phyloP scores from a whole-genome alignment of 257 asterid genomes.

The Leptodermis oblonga region DNA sequence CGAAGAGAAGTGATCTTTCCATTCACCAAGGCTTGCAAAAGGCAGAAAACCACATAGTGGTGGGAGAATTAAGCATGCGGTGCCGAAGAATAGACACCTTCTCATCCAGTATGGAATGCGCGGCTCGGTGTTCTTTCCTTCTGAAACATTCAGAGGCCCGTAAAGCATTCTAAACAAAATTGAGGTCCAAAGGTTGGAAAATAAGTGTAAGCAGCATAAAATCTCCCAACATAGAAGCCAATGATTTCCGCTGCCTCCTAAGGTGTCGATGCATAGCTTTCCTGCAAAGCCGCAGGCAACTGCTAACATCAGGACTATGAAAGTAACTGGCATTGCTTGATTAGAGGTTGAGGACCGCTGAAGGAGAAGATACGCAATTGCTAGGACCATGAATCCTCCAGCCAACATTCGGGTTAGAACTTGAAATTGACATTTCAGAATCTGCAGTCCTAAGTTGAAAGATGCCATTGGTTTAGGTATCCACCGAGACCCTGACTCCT shows the following conservation, averaged over 20 bases:
- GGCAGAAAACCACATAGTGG: conserved; percentile 78
- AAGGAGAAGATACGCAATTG: conserved; percentile 52
- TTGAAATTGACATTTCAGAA: conserved; percentile 61
- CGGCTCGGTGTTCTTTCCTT: conserved; percentile 14
- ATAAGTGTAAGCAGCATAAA: conserved; percentile 60
- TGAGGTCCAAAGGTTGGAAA: conserved; percentile 50
- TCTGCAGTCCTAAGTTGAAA: conserved; percentile 62
- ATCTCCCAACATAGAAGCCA: conserved; percentile 76
- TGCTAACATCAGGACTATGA: conserved; percentile 61
- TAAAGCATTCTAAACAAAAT: conserved; percentile 44
- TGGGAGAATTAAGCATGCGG: conserved; percentile 47
- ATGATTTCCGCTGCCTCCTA: conserved; percentile 70
- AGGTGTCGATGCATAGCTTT: conserved; percentile 67
- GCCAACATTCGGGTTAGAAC: conserved; percentile 67
- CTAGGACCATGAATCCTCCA: conserved; percentile 51
- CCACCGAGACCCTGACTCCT: conserved; percentile 81
- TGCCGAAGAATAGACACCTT: conserved; percentile 34
- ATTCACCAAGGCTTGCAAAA: conserved; percentile 68
- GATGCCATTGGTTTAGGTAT: conserved; percentile 58
- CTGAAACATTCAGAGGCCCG: conserved; percentile 55
- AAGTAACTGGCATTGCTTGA: conserved; percentile 83
- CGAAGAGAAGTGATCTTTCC: conserved; percentile 59
- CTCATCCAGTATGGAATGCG: conserved; percentile 58
- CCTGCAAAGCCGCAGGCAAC: conserved; percentile 65
- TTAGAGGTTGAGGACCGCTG: conserved; percentile 61